Percentiles rank a stretch among this genome's conserved stretches.
Evolutionary conservation across 768 basidiomycete species (phyloP).

Genomic region (Mycena vulgaris): DNA sequence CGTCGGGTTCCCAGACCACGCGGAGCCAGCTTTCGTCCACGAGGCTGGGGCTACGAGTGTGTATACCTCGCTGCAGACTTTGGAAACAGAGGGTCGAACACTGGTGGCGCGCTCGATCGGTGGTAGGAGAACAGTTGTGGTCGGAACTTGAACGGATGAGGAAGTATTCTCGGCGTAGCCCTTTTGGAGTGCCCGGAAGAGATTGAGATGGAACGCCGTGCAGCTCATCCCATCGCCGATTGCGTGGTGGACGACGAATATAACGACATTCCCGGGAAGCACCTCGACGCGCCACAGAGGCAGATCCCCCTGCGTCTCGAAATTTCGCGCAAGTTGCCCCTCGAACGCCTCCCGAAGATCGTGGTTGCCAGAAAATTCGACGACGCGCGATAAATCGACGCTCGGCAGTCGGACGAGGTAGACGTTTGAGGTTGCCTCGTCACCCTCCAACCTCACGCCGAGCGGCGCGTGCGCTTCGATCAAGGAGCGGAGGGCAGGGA

Average conservation of each 20-base stretch:
- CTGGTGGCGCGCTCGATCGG: conserved; percentile 11
- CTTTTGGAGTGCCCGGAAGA: conserved; percentile 42
- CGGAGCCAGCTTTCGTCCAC: conserved; percentile 7
- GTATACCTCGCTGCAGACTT: not conserved
- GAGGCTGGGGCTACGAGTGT: conserved; percentile 5
- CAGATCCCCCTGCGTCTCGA: conserved; percentile 21
- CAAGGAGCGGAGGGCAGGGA: conserved; percentile 19
- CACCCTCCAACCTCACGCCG: conserved; percentile 14
- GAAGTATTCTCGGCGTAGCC: not conserved
- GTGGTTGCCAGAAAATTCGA: conserved; percentile 9
- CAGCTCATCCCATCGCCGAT: conserved; percentile 52
- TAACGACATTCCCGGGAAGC: conserved; percentile 41
- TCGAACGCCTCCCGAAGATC: conserved; percentile 18
- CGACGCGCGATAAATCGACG: conserved; percentile 26
- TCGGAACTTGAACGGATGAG: conserved; percentile 9
- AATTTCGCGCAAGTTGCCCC: conserved; percentile 20
- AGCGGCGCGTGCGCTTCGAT: conserved; percentile 27
- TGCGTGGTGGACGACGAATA: conserved; percentile 48
- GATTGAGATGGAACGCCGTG: conserved; percentile 44
- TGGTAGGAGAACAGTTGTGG: not conserved
- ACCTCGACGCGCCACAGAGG: conserved; percentile 52
- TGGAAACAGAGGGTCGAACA: conserved; percentile 23
- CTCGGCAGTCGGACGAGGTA: conserved; percentile 1
- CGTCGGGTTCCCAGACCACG: conserved; percentile 21
- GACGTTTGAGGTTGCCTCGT: conserved; percentile 8